Base-by-base conservation (phyloP, 768 basidiomycete species). In the Scleroderma bovista region DNA sequence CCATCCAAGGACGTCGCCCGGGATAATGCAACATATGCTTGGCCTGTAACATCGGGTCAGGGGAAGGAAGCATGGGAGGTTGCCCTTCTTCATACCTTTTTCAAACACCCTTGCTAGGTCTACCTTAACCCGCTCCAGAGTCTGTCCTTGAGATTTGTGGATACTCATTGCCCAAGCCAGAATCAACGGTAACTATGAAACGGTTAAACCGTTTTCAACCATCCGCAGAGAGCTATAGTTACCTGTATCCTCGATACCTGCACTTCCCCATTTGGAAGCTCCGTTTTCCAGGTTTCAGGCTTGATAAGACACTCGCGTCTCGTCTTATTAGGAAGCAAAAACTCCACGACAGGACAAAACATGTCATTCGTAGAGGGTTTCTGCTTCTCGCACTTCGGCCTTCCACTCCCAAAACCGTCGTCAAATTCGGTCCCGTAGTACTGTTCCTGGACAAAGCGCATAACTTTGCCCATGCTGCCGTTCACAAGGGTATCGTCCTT, bases 161-260 rank as follows among this genome's bases (percentile, higher is more conserved):
- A 98, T 98, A 42, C 87, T 90, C 91, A 97, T 95, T 0, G 95
- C 94, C 95, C 94, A 98, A 0, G 94, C 79, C 34, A 95, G 75
- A 51, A 96, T 93, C 22, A 97, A 64, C 0, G 91, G 92, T 2
- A 95, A 65, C 90, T 94, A 56, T 13, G 38, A 9, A 47, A 1
- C 15, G 37, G 2, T 31, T 22, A 17, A n/a, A 17, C 9, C 16
- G 8, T 2, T 12, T 20, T 20, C 23, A 37, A 13, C 7, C 5
- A 42, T 47, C n/a, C 9, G 26, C 1, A 16, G 47, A 20, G 22
- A 16, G 42, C 13, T 19, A 43, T 34, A 65, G 76, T 23, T 47
- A 93, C 90, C 80, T 97, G 94, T 2, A 72, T 74, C 56, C 94
- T 72, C 50, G 79, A 81, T 13, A 84, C 84, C 64, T 91, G 88